These are phyloP conservation scores for Alternaria panax DNA, from an alignment of 2,329 filamentous ascomycete genomes.

Conservation along the genomic window DNA sequence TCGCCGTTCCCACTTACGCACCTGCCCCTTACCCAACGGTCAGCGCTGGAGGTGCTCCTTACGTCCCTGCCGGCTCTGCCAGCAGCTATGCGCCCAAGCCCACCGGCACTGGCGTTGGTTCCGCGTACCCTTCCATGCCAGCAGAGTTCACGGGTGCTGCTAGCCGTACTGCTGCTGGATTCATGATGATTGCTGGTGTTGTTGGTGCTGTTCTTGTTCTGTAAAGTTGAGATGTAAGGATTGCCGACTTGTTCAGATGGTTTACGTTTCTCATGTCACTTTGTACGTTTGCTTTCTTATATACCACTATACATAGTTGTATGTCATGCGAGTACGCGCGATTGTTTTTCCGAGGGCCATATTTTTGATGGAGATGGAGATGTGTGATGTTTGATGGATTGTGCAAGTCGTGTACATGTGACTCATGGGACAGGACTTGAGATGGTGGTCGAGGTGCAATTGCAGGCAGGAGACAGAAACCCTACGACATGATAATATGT, in stretches of 20 bases:
- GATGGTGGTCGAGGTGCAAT: too few species aligned
- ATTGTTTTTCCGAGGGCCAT: too few species aligned
- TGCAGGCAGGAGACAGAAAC: too few species aligned
- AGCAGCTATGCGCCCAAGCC: conserved; percentile 4
- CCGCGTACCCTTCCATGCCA: conserved; percentile 21
- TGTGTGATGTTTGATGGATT: not conserved
- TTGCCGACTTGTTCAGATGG: not conserved
- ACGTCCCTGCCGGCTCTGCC: conserved; percentile 11
- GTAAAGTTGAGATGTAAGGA: conserved; percentile 12
- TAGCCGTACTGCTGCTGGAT: conserved; percentile 29
- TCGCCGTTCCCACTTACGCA: conserved; percentile 22
- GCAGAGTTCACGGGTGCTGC: conserved; percentile 38
- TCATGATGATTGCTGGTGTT: conserved; percentile 27
- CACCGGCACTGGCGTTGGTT: conserved; percentile 25
- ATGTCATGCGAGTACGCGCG: conserved; percentile 9
- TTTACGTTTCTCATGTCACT: conserved; percentile 12
- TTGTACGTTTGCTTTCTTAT: conserved; percentile 1
- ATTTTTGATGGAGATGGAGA: too few species aligned
- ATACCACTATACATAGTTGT: conserved; percentile 6
- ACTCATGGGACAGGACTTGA: too few species aligned
- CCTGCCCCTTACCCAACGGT: conserved; percentile 14
- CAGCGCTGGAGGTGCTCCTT: conserved; percentile 8
- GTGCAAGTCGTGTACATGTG: too few species aligned
- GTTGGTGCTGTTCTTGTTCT: conserved; percentile 33
- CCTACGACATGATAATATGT: too few species aligned